These are phyloP conservation scores for Infundibulicybe gibba DNA, from an alignment of 768 basidiomycete genomes.

Conservation along the genomic window DNA sequence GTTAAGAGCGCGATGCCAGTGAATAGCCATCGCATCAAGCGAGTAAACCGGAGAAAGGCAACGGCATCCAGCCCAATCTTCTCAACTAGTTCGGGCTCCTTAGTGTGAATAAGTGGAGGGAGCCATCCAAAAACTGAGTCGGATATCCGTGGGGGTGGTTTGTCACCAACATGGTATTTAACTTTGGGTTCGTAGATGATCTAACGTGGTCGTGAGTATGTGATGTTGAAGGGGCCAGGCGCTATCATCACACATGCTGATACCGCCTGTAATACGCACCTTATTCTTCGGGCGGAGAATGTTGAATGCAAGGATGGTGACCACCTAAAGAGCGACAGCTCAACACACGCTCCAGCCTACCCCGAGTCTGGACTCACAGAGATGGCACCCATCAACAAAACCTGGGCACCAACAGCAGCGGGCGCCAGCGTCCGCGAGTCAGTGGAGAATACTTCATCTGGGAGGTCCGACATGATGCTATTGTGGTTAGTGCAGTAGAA, in stretches of 20 bases:
- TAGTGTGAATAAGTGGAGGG: conserved; percentile 75
- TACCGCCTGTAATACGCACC: conserved; percentile 30
- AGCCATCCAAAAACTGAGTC: conserved; percentile 89
- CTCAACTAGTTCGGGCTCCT: conserved; percentile 86
- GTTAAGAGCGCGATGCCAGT: conserved; percentile 55
- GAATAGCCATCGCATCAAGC: conserved; percentile 79
- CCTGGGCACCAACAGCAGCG: conserved; percentile 76
- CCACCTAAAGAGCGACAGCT: conserved; percentile 33
- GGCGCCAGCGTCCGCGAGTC: conserved; percentile 71
- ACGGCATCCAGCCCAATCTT: conserved; percentile 93
- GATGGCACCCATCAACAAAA: conserved; percentile 65
- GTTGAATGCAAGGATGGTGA: conserved; percentile 77
- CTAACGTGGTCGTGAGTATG: conserved; percentile 28
- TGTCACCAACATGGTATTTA: conserved; percentile 81
- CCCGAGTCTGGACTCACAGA: conserved; percentile 48
- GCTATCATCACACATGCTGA: no score
- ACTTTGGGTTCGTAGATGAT: conserved; percentile 92
- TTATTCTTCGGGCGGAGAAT: conserved; percentile 85
- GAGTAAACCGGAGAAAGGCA: conserved; percentile 86
- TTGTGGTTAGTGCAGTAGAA: no score
- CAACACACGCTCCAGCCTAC: background rate
- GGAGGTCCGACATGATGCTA: no score
- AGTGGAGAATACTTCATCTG: no score
- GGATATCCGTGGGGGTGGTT: conserved; percentile 76
- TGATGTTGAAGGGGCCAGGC: background rate